Evolutionary conservation across 352 stramenopile genomes (phyloP), one percentile per base, ranked within the genome.

Genomic region (Blastocystis sp.): DNA sequence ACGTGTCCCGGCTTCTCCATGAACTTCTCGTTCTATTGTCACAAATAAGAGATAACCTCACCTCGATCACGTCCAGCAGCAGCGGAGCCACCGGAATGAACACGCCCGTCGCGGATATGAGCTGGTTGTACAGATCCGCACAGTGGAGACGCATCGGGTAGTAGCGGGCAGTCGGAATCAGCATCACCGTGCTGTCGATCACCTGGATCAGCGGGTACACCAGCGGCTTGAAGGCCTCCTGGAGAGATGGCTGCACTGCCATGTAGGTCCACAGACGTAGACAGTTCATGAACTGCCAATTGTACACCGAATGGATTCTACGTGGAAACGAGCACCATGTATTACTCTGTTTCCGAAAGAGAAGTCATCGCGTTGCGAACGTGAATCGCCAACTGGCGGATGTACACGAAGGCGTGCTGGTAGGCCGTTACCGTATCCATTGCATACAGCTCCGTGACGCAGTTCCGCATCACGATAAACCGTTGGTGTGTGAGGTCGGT

Each of bases 381-480:
- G 88, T 97, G 93, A 73, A 99, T 93, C n/a, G 95, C 95, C 64
- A 99, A 89, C 88, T 98, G 94, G 38, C 96, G 93, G 71, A 99
- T 97, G 90, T 99, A 99, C 36, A 99, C 91, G 88, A 99, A 99
- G 24, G 95, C 94, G 89, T 98, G 94, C 88, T 98, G 95, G 90
- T 99, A 99, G 54, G 95, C 94, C 78, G 92, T 96, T 24, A 93
- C 92, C 57, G 97, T 90, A 88, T 98, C 94, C 21, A 98, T 87
- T 18, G 92, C 92, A 86, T 97, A 98, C 24, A 98, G 90, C 87
- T 99, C 95, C n/a, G 98, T 95, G 18, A 99, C 90, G 88, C 94
- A 98, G 88, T 98, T 98, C 57, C 93, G 93, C 89, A 98, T 94
- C 77, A 98, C 93, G 2, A 90, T 90, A 40, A 95, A 84, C 11